Evolutionary conservation across 352 stramenopile species (phyloP).

Genomic region (Globisporangium parvum): DNA sequence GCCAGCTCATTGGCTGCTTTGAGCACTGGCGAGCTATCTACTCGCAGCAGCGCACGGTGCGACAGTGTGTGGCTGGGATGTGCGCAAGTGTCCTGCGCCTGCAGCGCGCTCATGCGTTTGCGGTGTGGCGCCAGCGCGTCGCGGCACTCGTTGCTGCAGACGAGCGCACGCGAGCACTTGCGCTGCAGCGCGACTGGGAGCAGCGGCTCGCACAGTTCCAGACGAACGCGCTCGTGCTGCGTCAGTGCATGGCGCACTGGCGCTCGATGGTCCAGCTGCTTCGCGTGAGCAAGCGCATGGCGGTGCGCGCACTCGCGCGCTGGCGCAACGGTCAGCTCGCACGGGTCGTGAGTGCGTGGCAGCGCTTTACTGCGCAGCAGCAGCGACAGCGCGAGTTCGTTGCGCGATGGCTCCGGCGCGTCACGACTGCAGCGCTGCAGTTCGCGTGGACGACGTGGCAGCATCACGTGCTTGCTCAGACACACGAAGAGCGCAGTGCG

Average conservation of each 20-base stretch:
- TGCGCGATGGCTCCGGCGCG: slow-evolving; percentile 12
- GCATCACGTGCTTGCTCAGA: background rate
- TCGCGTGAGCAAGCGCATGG: slow-evolving; percentile 1
- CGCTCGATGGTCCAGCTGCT: slow-evolving; percentile 6
- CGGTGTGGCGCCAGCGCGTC: slow-evolving; percentile 15
- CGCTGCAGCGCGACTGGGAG: slow-evolving; percentile 24
- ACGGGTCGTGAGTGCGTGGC: slow-evolving; percentile 19
- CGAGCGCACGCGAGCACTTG: slow-evolving; percentile 13
- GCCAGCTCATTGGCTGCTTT: slow-evolving; percentile 12
- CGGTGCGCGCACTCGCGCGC: slow-evolving; percentile 18
- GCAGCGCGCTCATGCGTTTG: background rate
- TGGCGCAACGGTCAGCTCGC: slow-evolving; percentile 19
- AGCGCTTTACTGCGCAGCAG: slow-evolving; percentile 11
- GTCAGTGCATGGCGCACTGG: slow-evolving; percentile 24
- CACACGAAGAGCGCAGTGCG: slow-evolving; percentile 2
- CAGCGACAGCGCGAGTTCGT: slow-evolving; percentile 23
- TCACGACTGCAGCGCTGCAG: background rate
- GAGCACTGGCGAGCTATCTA: slow-evolving; percentile 12
- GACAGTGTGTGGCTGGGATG: background rate
- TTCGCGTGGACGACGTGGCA: slow-evolving; percentile 11
- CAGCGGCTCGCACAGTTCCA: slow-evolving; percentile 19
- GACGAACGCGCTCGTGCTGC: slow-evolving; percentile 15
- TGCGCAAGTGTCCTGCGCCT: background rate
- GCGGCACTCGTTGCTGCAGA: slow-evolving; percentile 6
- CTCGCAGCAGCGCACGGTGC: background rate